Conservation (phyloP, 139 green algal genomes). For the Closterium sp. region DNA sequence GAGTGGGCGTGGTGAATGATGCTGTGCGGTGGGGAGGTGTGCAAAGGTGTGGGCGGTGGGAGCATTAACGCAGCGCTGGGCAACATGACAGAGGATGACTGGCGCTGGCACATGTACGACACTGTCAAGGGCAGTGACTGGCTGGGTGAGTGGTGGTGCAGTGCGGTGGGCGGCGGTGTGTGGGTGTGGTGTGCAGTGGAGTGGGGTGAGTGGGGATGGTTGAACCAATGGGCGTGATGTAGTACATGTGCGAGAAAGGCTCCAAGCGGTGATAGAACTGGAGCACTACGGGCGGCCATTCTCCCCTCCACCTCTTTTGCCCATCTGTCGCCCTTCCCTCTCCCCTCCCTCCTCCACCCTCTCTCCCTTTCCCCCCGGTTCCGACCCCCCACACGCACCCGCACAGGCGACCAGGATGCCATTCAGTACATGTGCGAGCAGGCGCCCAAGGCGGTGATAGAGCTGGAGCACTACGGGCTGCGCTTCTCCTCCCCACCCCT, state of each 20-base stretch:
- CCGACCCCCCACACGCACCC: too few species aligned
- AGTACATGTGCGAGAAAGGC: constrained; percentile 90
- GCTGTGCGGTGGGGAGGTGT: not conserved
- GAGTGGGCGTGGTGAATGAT: not conserved
- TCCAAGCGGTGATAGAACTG: constrained; percentile 95
- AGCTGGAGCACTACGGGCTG: too few species aligned
- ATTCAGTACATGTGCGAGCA: constrained; percentile 82
- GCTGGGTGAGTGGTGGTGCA: constrained; percentile 71
- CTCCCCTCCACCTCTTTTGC: too few species aligned
- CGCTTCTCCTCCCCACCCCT: constrained; percentile 25
- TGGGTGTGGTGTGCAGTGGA: too few species aligned
- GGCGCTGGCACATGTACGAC: constrained; percentile 87
- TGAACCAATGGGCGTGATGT: constrained; percentile 47
- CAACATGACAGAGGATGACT: not conserved
- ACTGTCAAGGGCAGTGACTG: constrained; percentile 99
- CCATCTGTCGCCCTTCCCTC: too few species aligned
- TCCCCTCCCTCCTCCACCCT: too few species aligned
- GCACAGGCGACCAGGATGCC: constrained; percentile 53
- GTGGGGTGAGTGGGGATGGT: constrained; percentile 33
- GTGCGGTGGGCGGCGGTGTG: constrained; percentile 73
- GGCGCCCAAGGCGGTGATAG: constrained; percentile 91
- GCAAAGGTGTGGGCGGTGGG: not conserved
- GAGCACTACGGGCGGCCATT: constrained; percentile 97
- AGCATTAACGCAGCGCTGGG: not conserved
- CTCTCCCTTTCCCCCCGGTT: too few species aligned